A percentile compares a stretch with the other conserved stretches of the same genome.
phyloP scores from a whole-genome alignment of 164 flowering plant genomes.

The Macadamia integrifolia region DNA sequence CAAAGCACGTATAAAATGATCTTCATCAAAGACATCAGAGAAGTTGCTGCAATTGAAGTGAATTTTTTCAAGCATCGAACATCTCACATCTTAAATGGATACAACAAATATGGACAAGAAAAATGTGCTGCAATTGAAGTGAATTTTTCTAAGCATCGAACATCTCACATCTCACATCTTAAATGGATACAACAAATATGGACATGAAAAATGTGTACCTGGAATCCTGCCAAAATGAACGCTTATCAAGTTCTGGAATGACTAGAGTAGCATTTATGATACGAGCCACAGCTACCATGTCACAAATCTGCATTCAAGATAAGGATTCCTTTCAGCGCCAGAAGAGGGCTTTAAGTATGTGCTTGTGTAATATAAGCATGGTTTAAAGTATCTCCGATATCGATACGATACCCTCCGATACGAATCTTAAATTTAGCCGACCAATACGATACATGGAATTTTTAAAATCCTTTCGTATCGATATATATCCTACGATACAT shows the following conservation, averaged over 20 bases:
- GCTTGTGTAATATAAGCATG: too few relatives aligned
- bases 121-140: conserved; percentile 40
- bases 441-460: too few relatives aligned
- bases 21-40: conserved; percentile 91
- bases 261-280: conserved; percentile 93
- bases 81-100: not conserved
- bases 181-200: not conserved
- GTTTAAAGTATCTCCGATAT: too few relatives aligned
- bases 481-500: too few relatives aligned
- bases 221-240: conserved; percentile 90
- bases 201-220: conserved; percentile 40
- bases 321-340: not conserved
- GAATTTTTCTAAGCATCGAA: not conserved
- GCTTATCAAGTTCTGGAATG: conserved; percentile 88
- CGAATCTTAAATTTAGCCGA: too few relatives aligned
- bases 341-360: not conserved
- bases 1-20: conserved; percentile 65
- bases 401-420: too few relatives aligned
- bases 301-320: conserved; percentile 67
- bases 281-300: conserved; percentile 97
- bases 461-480: too few relatives aligned
- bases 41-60: conserved; percentile 67
- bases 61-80: not conserved
- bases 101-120: not conserved
- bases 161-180: not conserved